Base-by-base conservation (phyloP, 495 filamentous ascomycete species). In the Apodospora peruviana region DNA sequence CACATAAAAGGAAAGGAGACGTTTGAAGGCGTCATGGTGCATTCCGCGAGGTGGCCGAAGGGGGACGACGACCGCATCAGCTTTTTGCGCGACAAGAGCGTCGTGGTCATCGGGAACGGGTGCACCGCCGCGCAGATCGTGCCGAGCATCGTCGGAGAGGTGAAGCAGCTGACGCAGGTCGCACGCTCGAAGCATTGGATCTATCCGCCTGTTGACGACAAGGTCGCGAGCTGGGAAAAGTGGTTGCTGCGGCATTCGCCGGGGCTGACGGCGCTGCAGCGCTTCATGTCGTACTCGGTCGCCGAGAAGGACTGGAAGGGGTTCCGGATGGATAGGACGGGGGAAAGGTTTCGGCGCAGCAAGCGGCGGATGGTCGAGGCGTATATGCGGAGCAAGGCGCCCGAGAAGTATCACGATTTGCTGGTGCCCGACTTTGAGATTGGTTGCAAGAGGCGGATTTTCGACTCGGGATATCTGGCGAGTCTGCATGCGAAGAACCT, bases 61-160 rank as follows among this genome's bases (percentile, higher is more conserved):
- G 27, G 14, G 7, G 27, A 7, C 27, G 27, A 32, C 14, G n/a
- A n/a, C n/a, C n/a, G n/a, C n/a, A n/a, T n/a, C n/a, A n/a, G n/a
- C n/a, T n/a, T n/a, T n/a, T 14, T 32, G 27, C 70, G 55, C 9
- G 66, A 66, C 34, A 82, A 80, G 50, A 60, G 78, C 43, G 70
- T 83, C 7, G 63, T 79, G 38, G 68, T 83, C n/a, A 48, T 83
- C 42, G 80, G 80, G 5, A 78, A 78, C 12, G 80, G 80, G 19
- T 83, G 78, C 60, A 75, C 50, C 23, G 66, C 65, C 14, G 57
- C 57, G 2, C 65, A 68, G 38, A 50, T 70, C 10, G 61, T 70
- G 4, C 64, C 67, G 2, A 38, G 22, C 4, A 53, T 69, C 3
- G 47, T 51, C 1, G 40, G 58, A 40, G 36, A 61, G 17, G 55